A percentile compares a stretch with the other conserved stretches of the same genome.
phyloP scores from a whole-genome alignment of 169 alveolate genomes.

The Plasmodium reichenowi region DNA sequence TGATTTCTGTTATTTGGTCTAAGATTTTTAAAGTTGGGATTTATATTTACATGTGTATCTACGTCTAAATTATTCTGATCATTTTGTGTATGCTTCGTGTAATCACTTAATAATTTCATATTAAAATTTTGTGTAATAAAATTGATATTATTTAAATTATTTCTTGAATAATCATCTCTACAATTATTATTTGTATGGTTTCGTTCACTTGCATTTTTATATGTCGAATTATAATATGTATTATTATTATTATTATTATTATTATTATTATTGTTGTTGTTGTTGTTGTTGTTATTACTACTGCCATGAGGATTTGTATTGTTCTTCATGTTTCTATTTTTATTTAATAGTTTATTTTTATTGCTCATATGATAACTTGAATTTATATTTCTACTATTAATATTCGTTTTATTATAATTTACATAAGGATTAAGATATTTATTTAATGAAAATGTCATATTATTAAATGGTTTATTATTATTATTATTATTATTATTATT shows the following conservation, averaged over 20 bases:
- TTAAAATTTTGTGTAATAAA: constrained; percentile 19
- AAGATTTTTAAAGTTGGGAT: neutral
- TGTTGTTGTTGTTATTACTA: neutral
- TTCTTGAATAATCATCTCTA: neutral
- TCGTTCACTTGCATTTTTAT: neutral
- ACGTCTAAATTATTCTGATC: neutral
- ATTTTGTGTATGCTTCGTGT: neutral
- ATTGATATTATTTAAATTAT: neutral
- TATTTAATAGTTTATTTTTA: neutral
- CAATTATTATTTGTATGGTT: too few species aligned
- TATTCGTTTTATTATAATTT: constrained; percentile 5
- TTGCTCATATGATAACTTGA: neutral
- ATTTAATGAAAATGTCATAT: constrained; percentile 49
- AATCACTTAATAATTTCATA: constrained; percentile 18
- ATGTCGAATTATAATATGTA: neutral
- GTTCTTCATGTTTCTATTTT: neutral
- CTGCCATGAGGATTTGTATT: neutral
- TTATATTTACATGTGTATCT: neutral
- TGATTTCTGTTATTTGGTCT: neutral
- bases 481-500: neutral
- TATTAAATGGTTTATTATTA: constrained; percentile 34
- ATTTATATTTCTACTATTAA: constrained; percentile 4
- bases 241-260: neutral
- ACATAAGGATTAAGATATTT: constrained; percentile 29
- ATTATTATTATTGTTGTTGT: neutral